These are phyloP conservation scores for Blastobotrys serpentis DNA, from an alignment of 1,139 yeast genomes.

Conservation along the genomic window DNA sequence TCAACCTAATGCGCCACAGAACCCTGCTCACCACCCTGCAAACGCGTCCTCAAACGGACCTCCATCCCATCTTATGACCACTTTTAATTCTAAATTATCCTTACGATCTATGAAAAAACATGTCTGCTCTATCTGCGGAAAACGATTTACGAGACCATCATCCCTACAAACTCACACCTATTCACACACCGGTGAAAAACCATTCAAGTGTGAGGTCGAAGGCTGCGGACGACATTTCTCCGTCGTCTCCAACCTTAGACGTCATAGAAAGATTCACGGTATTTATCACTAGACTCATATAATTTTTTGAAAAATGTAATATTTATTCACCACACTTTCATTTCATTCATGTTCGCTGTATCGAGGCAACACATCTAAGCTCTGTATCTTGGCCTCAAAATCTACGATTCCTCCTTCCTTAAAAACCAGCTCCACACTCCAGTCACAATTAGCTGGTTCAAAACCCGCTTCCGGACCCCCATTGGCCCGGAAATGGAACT, in stretches of 20 bases:
- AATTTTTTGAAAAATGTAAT: background rate
- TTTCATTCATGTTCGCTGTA: constrained; percentile 1
- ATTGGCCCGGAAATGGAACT: constrained; percentile 25
- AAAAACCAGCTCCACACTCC: constrained; percentile 32
- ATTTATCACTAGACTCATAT: constrained; percentile 28
- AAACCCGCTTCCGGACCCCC: constrained; percentile 23
- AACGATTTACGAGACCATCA: constrained; percentile 77
- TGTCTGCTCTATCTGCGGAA: constrained; percentile 67
- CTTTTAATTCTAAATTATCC: constrained; percentile 31
- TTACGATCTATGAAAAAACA: constrained; percentile 35
- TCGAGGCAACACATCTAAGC: background rate
- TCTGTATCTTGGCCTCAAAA: constrained; percentile 22
- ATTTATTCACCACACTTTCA: background rate
- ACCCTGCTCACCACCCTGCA: constrained; percentile 6
- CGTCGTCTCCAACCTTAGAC: constrained; percentile 76
- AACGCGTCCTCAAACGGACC: constrained; percentile 20
- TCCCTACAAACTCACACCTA: constrained; percentile 77
- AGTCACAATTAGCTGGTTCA: constrained; percentile 28
- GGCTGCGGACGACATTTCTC: constrained; percentile 71
- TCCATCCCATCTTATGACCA: constrained; percentile 33
- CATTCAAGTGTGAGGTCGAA: constrained; percentile 64
- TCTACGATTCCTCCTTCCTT: constrained; percentile 38
- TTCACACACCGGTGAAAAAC: constrained; percentile 86
- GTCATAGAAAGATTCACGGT: constrained; percentile 70
- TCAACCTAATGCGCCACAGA: background rate